Percentiles rank a stretch among this genome's conserved stretches.
These are phyloP conservation scores for Cocos nucifera DNA, from an alignment of 176 grass and related monocot genomes.

Conservation along the genomic window DNA sequence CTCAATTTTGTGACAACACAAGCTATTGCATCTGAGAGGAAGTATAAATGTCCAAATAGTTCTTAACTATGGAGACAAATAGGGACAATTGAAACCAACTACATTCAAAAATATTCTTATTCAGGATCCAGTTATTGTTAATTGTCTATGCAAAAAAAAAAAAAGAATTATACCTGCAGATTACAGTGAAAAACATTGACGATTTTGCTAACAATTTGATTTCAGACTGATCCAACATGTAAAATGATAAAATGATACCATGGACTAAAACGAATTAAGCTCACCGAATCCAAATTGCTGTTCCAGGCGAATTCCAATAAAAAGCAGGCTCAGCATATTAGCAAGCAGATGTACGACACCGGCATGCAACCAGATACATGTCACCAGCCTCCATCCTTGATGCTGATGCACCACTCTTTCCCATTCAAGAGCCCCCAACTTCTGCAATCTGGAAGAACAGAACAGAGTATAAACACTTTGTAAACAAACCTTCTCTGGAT, in stretches of 20 bases:
- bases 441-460: slow-evolving; percentile 39
- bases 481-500: too few species aligned
- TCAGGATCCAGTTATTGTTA: too few species aligned
- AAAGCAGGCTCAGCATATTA: slow-evolving; percentile 75
- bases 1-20: too few species aligned
- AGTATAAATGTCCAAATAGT: too few species aligned
- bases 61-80: too few species aligned
- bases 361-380: slow-evolving; percentile 68
- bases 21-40: too few species aligned
- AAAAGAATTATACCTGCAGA: neutral
- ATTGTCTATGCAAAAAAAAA: too few species aligned
- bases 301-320: slow-evolving; percentile 77
- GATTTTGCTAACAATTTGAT: too few species aligned
- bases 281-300: slow-evolving; percentile 94
- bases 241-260: neutral
- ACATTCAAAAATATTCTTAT: too few species aligned
- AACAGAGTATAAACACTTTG: neutral
- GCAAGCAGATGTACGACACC: slow-evolving; percentile 71
- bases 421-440: slow-evolving; percentile 59
- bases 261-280: slow-evolving; percentile 5
- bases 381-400: slow-evolving; percentile 71
- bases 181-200: neutral
- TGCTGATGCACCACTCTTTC: slow-evolving; percentile 44
- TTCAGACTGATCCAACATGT: too few species aligned
- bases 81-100: too few species aligned